Evolutionary conservation across 495 filamentous ascomycete species (phyloP).

Genomic region (Penicillium egyptiacum): DNA sequence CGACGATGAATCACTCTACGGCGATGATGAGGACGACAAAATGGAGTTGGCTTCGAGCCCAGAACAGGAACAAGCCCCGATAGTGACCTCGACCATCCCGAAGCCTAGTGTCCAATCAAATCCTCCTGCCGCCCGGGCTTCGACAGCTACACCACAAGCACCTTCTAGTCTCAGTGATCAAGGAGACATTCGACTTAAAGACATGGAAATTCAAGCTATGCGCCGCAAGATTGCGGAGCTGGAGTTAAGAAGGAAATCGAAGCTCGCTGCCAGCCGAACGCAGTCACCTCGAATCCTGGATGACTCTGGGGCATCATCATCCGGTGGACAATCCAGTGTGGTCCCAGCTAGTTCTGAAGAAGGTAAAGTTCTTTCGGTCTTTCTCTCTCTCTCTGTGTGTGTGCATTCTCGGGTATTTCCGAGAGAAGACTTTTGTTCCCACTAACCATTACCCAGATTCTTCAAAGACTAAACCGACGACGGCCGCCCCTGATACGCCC

Average conservation of each 20-base stretch:
- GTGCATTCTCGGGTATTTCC: no score
- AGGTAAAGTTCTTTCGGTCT: neutral
- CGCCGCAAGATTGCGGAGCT: constrained; percentile 74
- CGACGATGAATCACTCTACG: constrained; percentile 57
- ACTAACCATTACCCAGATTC: constrained; percentile 1
- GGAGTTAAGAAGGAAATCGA: constrained; percentile 65
- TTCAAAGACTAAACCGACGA: neutral
- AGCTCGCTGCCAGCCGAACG: constrained; percentile 42
- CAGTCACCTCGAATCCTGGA: constrained; percentile 34
- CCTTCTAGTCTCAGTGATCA: constrained; percentile 36
- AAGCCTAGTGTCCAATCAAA: constrained; percentile 16
- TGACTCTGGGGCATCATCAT: constrained; percentile 21
- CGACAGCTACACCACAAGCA: constrained; percentile 41
- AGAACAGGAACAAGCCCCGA: constrained; percentile 11
- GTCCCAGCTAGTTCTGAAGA: constrained; percentile 5
- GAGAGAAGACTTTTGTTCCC: neutral
- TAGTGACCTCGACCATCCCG: constrained; percentile 1
- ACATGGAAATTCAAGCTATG: constrained; percentile 71
- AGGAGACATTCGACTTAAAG: constrained; percentile 62
- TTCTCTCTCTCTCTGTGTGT: neutral
- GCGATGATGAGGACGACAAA: constrained; percentile 38
- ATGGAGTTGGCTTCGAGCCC: constrained; percentile 36
- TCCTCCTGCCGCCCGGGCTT: constrained; percentile 18
- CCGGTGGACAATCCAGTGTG: constrained; percentile 16
- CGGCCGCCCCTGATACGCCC: neutral